Base-by-base conservation (phyloP, 495 filamentous ascomycete genomes). In the Daldinia bambusicola region DNA sequence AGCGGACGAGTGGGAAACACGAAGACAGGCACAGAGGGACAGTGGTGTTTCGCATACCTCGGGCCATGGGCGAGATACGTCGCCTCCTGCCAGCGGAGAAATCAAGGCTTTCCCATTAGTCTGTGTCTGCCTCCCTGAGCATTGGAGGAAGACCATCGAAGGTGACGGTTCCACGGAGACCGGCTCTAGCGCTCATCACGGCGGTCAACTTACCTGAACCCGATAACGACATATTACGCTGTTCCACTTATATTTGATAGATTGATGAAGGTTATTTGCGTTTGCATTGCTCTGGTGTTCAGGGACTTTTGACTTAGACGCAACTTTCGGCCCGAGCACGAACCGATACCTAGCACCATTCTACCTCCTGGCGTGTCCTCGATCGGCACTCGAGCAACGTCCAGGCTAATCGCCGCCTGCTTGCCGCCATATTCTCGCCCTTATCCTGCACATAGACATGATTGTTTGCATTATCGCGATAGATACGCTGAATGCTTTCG, bases 91-190 rank as follows among this genome's bases (percentile, higher is more conserved):
- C 1, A 89, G 85, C 55, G 93, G 92, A 63, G 95, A 98, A 76
- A 94, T 98, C 82, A 98, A 98, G 79, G 96, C 96, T 36, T 99
- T 99, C 85, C 95, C 95, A 66, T 85, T 99, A 65, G 96, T 99
- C 22, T 99, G 96, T 79, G 94, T 99, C 34, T 99, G 96, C 80
- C 84, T 98, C 12, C 96, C 96, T 16, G 93, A 98, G 75, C 93
- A 98, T 78, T 99, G 96, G 96, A 89, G 90, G 76, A 95, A 94
- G 81, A 98, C 97, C 16, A 94, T 98, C 74, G 94, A 99, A 63
- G 94, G 92, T 60, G 93, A 97, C 67, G 85, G 85, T 26, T 87
- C 85, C 26, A 87, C 85, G 31, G 85, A 87, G 63, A 85, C 85
- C 2, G 83, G 80, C 66, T 85, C 85, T 22, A 87, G 80, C 71